These are phyloP conservation scores for Neopestalotiopsis rosae DNA, from an alignment of 2,329 filamentous ascomycete species.

Conservation along the genomic window DNA sequence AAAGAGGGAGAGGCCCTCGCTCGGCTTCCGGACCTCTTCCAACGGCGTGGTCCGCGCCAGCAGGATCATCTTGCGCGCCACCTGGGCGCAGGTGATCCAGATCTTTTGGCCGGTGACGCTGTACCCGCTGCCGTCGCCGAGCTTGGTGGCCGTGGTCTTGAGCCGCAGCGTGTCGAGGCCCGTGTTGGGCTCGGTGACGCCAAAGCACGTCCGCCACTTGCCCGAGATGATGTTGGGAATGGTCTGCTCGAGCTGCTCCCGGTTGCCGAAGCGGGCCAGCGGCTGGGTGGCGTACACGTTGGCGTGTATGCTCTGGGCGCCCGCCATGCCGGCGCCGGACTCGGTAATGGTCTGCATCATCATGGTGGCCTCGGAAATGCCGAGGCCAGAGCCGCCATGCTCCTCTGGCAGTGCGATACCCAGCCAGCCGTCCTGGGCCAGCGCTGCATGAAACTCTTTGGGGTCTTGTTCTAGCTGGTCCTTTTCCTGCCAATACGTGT, in stretches of 20 bases:
- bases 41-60: constrained; percentile 76
- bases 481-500: constrained; percentile 77
- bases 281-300: constrained; percentile 79
- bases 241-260: constrained; percentile 65
- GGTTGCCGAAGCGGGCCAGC: constrained; percentile 73
- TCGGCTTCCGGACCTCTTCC: constrained; percentile 70
- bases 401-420: constrained; percentile 79
- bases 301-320: constrained; percentile 66
- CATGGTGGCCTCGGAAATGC: constrained; percentile 82
- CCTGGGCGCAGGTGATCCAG: constrained; percentile 87
- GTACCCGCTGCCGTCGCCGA: constrained; percentile 64
- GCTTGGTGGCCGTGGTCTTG: constrained; percentile 65
- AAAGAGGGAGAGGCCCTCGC: constrained; percentile 80
- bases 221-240: constrained; percentile 76
- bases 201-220: constrained; percentile 76
- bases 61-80: constrained; percentile 82
- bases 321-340: constrained; percentile 80
- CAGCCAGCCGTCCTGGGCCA: constrained; percentile 80
- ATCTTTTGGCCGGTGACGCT: constrained; percentile 80
- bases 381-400: constrained; percentile 76
- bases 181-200: constrained; percentile 83
- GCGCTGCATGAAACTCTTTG: constrained; percentile 74
- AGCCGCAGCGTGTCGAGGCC: constrained; percentile 80
- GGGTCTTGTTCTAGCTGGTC: constrained; percentile 76
- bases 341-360: constrained; percentile 86